Evolutionary conservation across 345 rosid genomes (phyloP), one percentile per base, ranked within the genome.

Genomic region (Murraya paniculata): DNA sequence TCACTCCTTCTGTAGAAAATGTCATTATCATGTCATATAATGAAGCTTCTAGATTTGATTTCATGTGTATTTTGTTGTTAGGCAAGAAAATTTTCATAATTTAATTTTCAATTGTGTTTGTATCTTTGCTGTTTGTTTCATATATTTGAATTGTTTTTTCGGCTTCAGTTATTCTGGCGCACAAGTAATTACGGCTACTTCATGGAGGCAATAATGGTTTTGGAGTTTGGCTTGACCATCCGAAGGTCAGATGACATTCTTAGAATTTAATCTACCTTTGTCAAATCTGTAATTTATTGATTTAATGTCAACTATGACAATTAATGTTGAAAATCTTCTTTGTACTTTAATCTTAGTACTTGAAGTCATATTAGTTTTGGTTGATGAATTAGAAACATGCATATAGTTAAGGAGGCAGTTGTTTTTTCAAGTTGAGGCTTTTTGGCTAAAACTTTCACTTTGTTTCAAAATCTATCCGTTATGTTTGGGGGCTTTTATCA

Each of bases 141-240:
- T 35, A 13, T 18, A 7, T 33, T 27, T 35, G 19, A 38, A 57
- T 80, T 71, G 68, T 41, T 65, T 79, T 60, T 79, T 80, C n/a
- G 64, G 74, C 79, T 75, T 57, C 79, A 96, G 99, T 81, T 94
- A 82, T 96, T 79, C 86, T 94, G 95, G 92, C 88, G 89, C 56
- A 96, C 98, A 18, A 82, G 86, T 77, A 50, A 90, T 71, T 83
- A 90, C 77, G 94, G 97, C 78, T 96, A 94, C 80, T 86, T 92
- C 75, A 75, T 92, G 75, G 99, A 92, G 86, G 98, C 98, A 19
- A 88, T 94, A 76, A 89, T 94, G 97, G 89, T 94, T 82, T 89
- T 94, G 90, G 99, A 94, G 87, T 86, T 92, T 71, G 99, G 99
- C 50, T 86, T 96, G 89, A 80, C 89, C 62, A 82, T 96, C 79